Percentiles rank a stretch among this genome's conserved stretches.
These are phyloP conservation scores for Volvox reticuliferus DNA, from an alignment of 139 green algal genomes.

Conservation along the genomic window DNA sequence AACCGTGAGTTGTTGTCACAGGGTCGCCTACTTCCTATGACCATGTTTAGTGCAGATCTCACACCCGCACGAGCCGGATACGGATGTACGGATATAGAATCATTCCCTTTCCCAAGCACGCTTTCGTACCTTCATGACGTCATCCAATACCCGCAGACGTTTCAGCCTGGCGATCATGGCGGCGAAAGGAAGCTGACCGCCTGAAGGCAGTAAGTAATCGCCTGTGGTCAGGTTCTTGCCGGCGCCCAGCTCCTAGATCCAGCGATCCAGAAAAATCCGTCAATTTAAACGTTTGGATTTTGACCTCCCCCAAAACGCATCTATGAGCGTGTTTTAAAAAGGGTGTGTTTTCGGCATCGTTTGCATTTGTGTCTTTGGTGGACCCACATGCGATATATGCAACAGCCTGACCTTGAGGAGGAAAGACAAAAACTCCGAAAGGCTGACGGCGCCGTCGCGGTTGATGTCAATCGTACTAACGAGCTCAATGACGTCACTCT, in stretches of 20 bases:
- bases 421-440: conserved; percentile 61
- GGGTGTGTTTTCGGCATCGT: not conserved
- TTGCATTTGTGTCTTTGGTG: not conserved
- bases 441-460: conserved; percentile 51
- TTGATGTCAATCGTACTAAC: conserved; percentile 52
- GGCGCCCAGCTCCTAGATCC: conserved; percentile 37
- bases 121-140: conserved; percentile 28
- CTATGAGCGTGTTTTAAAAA: too few relatives aligned
- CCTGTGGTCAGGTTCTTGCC: conserved; percentile 22
- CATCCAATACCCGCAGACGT: conserved; percentile 29
- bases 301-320: too few relatives aligned
- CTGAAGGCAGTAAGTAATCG: conserved; percentile 25
- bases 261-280: too few relatives aligned
- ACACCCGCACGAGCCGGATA: too few relatives aligned
- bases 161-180: conserved; percentile 42
- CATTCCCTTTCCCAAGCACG: not conserved
- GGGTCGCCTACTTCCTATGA: too few relatives aligned
- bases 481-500: conserved; percentile 53
- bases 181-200: conserved; percentile 31
- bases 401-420: conserved; percentile 34
- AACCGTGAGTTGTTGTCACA: too few relatives aligned
- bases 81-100: too few relatives aligned
- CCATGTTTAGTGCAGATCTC: too few relatives aligned
- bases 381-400: not conserved
- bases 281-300: too few relatives aligned